Base-by-base conservation (phyloP, 2,329 filamentous ascomycete genomes). In the Claviceps quebecensis region DNA sequence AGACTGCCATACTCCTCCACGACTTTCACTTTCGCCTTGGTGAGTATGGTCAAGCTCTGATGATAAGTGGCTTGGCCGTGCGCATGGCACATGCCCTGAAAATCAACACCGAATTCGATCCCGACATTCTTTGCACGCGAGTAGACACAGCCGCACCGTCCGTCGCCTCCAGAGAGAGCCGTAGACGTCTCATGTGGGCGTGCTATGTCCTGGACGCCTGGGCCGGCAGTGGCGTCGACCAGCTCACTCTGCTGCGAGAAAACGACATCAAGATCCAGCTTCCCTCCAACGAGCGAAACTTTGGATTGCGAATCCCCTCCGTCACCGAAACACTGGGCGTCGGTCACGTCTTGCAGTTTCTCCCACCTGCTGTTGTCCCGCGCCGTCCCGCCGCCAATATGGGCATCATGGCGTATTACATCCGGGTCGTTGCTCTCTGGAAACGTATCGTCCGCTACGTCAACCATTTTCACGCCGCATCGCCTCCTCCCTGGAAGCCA, bases 401-500 rank as follows among this genome's bases (percentile, higher is more conserved):
- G 67, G 68, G 68, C 17, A 69, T 70, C 54, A 69, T 70, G 67
- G 66, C 68, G 9, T 69, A 69, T 54, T 70, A 70, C 52, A 67
- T 70, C 48, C 65, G 67, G 47, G 66, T 69, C 8, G 65, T 70
- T 2, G 63, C 67, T 7, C 58, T 70, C 4, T 69, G 68, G 66
- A 70, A 70, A 52, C 58, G 65, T 13, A 67, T 69, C 16, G 65
- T 69, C 26, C 60, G 62, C 60, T 72, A 72, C 51, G 68, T 72
- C 22, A 71, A 72, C 45, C 65, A 67, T 46, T 50, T 71, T 11
- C 65, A 71, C 47, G 62, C 62, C 2, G 63, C 62, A n/a, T 11
- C 16, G 16, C 61, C 64, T 13, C 68, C 67, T 1, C 71, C 71
- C 0, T 73, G 70, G 69, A 60, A 69, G 45, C 61, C 67, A 1